Conservation (phyloP, 176 grass and related monocot genomes). For the Tillandsia leiboldiana region DNA sequence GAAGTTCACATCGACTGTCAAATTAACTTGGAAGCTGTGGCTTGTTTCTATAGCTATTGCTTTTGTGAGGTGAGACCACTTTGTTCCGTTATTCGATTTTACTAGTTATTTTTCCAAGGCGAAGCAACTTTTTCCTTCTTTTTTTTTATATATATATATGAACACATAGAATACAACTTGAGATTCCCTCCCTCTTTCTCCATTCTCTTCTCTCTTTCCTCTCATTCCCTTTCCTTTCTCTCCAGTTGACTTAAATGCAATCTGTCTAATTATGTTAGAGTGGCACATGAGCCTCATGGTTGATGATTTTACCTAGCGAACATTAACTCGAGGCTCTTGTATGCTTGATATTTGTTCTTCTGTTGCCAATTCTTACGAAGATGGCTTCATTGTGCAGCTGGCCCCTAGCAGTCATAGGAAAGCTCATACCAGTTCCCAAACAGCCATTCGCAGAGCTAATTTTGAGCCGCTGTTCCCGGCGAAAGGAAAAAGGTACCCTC, state of each 20-base stretch:
- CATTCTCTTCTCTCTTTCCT: no score
- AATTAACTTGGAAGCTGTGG: slow-evolving; percentile 80
- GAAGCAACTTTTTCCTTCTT: no score
- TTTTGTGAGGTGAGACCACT: slow-evolving; percentile 40
- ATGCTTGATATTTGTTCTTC: not conserved
- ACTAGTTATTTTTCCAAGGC: slow-evolving; percentile 4
- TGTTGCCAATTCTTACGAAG: not conserved
- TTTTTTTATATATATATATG: no score
- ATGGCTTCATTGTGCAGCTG: slow-evolving; percentile 37
- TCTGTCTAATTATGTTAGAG: not conserved
- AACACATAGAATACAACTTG: no score
- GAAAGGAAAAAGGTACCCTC: slow-evolving; percentile 26
- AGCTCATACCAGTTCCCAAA: slow-evolving; percentile 59
- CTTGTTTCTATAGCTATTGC: slow-evolving; percentile 55
- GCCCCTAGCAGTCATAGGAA: slow-evolving; percentile 48
- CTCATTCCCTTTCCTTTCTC: no score
- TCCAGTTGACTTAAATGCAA: not conserved
- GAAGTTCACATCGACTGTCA: slow-evolving; percentile 68
- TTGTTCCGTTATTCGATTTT: slow-evolving; percentile 7
- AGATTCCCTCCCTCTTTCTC: no score
- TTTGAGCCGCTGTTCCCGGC: slow-evolving; percentile 21
- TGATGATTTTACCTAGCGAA: not conserved
- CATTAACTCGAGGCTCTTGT: not conserved
- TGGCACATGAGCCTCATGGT: not conserved
- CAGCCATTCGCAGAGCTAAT: slow-evolving; percentile 33